Evolutionary conservation across 1,284 basidiomycete species (phyloP).

Genomic region (Ustanciosporium gigantosporum): DNA sequence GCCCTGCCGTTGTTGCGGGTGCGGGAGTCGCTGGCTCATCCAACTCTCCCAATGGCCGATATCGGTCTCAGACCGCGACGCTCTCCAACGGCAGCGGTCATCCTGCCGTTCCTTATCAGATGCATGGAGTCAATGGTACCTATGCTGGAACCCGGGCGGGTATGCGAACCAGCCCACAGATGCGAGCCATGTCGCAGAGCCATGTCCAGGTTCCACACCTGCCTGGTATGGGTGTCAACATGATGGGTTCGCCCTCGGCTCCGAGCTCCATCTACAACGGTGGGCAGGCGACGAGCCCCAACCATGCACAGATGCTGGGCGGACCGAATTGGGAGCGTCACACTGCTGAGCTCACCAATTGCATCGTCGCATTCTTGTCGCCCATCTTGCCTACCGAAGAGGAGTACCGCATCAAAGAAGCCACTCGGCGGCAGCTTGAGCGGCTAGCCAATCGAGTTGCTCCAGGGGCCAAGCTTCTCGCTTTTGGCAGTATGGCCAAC

Average conservation of each 20-base stretch:
- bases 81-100: slow-evolving; percentile 5
- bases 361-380: slow-evolving; percentile 56
- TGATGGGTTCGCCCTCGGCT: slow-evolving; percentile 4
- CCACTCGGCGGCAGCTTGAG: slow-evolving; percentile 90
- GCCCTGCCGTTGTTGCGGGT: too few relatives aligned
- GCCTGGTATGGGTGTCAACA: slow-evolving; percentile 7
- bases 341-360: slow-evolving; percentile 55
- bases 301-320: slow-evolving; percentile 6
- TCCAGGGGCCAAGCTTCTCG: slow-evolving; percentile 84
- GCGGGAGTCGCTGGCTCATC: not conserved
- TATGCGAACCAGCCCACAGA: slow-evolving; percentile 30
- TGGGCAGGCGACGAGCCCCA: slow-evolving; percentile 11
- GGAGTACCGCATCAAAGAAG: slow-evolving; percentile 72
- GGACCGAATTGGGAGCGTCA: slow-evolving; percentile 50
- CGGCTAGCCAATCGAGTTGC: slow-evolving; percentile 91
- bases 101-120: too few relatives aligned
- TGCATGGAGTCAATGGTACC: not conserved
- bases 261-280: slow-evolving; percentile 13
- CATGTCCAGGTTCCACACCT: slow-evolving; percentile 12
- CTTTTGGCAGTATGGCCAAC: slow-evolving; percentile 87
- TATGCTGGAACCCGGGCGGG: too few relatives aligned
- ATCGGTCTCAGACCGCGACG: slow-evolving; percentile 27
- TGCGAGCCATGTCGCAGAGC: slow-evolving; percentile 24
- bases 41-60: slow-evolving; percentile 22
- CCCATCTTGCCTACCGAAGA: slow-evolving; percentile 59